phyloP scores from a whole-genome alignment of 139 green algal species.

The Limnomonas spitsbergensis region DNA sequence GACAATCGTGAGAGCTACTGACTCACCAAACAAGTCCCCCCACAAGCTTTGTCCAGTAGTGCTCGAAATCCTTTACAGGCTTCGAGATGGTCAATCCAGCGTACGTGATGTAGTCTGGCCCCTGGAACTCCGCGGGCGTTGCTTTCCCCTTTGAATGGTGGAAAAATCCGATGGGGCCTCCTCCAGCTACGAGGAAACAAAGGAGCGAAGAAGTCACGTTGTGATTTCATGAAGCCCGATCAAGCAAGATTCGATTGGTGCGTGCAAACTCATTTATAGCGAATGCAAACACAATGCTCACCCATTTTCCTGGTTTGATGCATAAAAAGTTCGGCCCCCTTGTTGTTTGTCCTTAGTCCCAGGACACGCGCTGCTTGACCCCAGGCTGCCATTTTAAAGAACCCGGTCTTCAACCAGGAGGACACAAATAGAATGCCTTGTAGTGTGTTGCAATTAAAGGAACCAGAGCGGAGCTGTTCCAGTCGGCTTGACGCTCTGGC shows the following conservation, averaged over 20 bases:
- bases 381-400: not conserved
- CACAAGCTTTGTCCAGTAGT: conserved; percentile 28
- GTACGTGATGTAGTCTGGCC: conserved; percentile 44
- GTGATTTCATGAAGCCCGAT: too few relatives aligned
- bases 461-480: too few relatives aligned
- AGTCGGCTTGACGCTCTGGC: too few relatives aligned
- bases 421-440: too few relatives aligned
- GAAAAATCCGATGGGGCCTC: conserved; percentile 22
- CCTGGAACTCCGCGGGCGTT: conserved; percentile 32
- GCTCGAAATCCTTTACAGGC: conserved; percentile 32
- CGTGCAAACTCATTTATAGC: not conserved
- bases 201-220: not conserved
- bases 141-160: conserved; percentile 41
- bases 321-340: not conserved
- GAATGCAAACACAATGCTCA: not conserved
- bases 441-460: too few relatives aligned
- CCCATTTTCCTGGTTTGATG: conserved; percentile 3
- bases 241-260: not conserved
- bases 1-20: not conserved
- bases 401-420: not conserved
- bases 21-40: conserved; percentile 26
- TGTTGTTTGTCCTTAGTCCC: not conserved
- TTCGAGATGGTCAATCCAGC: conserved; percentile 35
- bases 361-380: not conserved
- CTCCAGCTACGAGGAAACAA: conserved; percentile 22